Base-by-base conservation (phyloP, 1,139 yeast genomes). In the Candida sp. region DNA sequence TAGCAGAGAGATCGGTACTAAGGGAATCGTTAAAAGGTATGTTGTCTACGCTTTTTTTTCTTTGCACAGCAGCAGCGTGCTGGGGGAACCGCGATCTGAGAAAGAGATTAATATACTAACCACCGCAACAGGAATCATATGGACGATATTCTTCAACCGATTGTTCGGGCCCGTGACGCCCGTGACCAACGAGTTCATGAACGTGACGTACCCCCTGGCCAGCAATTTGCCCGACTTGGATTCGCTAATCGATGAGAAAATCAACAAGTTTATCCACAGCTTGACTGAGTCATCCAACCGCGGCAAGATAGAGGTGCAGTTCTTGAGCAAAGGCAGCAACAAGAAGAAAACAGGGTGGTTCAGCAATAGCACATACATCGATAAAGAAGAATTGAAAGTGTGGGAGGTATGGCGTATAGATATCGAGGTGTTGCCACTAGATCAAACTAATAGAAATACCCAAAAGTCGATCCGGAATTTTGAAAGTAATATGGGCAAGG, bases 81-180 rank as follows among this genome's bases (percentile, higher is more conserved):
- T 7, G 5, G 38, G n/a, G 9, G 4, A 22, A 6, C 31, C 45
- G 42, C 28, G 26, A 38, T 30, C 27, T 27, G 35, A 7, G 8
- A n/a, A 25, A 38, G 41, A 30, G 9, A 39, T 30, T 32, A 42
- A 40, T 12, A 12, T 54, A 62, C 66, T 64, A 62, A 66, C 68
- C 11, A 23, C 41, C 22, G 3, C 17, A 23, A 22, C 50, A 74
- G 94, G 91, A 3, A 66, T 87, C 35, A 65, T 88, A 53, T 85
- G 89, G 75, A 73, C 90, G 1, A 82, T 89, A 28, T 81, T 89
- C 65, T 89, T 89, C 64, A 84, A 85, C 52, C 69, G 96, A 44
- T 71, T 88, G 32, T 85, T 89, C 64, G 93, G 94, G 0, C 81
- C 87, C 1, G 74, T 88, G 26, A 67, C 71, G 1, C 93, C 96